Percentiles rank a stretch among this genome's conserved stretches.
These are phyloP conservation scores for Solanum pennellii DNA, from an alignment of 257 asterid genomes.

Conservation along the genomic window DNA sequence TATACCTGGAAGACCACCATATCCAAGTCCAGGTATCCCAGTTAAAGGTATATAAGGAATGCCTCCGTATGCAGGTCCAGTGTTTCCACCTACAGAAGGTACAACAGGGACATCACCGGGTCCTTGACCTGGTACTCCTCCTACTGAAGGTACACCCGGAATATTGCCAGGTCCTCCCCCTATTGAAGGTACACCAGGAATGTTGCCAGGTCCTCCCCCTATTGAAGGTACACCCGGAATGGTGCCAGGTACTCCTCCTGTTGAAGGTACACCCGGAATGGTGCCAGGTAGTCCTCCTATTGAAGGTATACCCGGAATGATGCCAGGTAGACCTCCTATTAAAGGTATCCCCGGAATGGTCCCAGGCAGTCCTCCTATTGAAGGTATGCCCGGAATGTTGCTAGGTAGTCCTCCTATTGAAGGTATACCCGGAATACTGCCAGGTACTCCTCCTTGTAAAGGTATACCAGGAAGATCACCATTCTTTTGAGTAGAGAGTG, in stretches of 20 bases:
- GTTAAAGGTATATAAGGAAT: neutral
- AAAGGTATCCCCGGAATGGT: no score
- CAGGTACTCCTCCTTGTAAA: neutral
- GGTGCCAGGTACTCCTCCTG: no score
- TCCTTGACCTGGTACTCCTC: neutral
- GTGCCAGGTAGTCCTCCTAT: no score
- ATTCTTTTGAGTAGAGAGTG: neutral
- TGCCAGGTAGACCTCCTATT: no score
- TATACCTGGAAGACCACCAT: neutral
- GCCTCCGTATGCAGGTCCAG: neutral
- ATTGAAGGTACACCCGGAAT: neutral
- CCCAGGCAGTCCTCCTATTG: no score
- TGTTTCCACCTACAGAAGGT: neutral
- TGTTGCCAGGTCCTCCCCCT: neutral
- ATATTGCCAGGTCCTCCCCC: neutral
- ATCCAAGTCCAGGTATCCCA: neutral
- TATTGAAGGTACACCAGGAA: neutral
- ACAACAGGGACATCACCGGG: neutral
- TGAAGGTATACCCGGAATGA: no score
- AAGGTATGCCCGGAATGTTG: no score
- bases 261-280: no score
- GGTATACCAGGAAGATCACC: neutral
- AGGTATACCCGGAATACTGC: neutral
- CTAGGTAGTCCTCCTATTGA: neutral
- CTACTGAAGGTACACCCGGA: neutral